These are phyloP conservation scores for Neopestalotiopsis sp. DNA, from an alignment of 2,329 filamentous ascomycete species.

Conservation along the genomic window DNA sequence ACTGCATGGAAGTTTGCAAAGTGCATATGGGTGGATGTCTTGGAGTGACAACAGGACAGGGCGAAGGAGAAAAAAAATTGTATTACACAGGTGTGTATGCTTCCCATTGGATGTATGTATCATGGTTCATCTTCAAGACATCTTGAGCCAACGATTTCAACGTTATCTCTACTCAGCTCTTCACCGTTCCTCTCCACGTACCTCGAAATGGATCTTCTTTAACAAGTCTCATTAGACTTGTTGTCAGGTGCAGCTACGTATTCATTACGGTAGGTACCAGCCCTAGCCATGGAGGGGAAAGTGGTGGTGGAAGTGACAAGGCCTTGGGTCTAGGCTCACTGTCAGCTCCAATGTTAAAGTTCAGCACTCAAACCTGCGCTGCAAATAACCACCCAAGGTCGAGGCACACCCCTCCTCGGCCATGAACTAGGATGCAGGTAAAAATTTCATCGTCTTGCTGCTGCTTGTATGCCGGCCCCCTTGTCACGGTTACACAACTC, in stretches of 20 bases:
- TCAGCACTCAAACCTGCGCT: not conserved
- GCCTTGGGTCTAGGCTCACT: not conserved
- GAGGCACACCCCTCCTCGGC: not conserved
- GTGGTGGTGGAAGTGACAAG: not conserved
- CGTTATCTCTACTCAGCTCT: not conserved
- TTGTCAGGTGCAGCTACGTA: not conserved
- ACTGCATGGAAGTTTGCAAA: not conserved
- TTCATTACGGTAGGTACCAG: too few relatives aligned
- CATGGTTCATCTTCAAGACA: too few relatives aligned
- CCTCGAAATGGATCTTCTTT: too few relatives aligned
- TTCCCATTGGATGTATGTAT: not conserved
- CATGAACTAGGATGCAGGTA: not conserved
- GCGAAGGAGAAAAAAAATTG: not conserved
- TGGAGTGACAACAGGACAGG: not conserved
- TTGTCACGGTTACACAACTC: not conserved
- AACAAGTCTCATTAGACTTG: too few relatives aligned
- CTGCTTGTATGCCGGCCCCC: not conserved
- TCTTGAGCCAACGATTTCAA: not conserved
- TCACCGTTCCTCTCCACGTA: too few relatives aligned
- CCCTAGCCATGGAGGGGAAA: not conserved
- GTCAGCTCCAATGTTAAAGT: not conserved
- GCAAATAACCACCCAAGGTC: not conserved
- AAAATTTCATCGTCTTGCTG: not conserved
- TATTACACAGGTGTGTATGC: not conserved
- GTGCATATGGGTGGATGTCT: not conserved